These are phyloP conservation scores for Fusarium sacchari DNA, from an alignment of 2,329 filamentous ascomycete genomes.

Conservation along the genomic window DNA sequence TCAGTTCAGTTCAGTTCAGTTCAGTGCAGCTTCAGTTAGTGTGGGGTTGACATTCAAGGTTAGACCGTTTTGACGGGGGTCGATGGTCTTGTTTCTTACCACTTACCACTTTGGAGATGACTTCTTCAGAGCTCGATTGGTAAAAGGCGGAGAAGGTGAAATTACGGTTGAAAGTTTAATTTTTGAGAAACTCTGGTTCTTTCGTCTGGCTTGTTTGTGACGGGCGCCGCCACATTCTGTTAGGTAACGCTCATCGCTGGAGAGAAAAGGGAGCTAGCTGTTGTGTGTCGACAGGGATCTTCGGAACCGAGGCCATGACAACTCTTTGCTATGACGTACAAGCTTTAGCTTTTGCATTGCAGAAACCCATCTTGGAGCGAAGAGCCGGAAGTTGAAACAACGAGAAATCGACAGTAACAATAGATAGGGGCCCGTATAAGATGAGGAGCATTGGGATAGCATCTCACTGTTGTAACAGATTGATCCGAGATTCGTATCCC, in stretches of 20 bases:
- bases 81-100: not conserved
- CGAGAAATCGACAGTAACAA: fast-evolving
- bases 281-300: conserved; percentile 4
- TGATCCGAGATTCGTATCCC: not conserved
- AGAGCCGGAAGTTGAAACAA: not conserved
- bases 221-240: conserved; percentile 12
- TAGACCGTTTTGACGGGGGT: not conserved
- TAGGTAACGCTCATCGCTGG: not conserved
- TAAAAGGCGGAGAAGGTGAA: not conserved
- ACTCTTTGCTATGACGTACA: conserved; percentile 4
- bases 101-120: not conserved
- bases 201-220: not conserved
- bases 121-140: not conserved
- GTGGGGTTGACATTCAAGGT: conserved; percentile 18
- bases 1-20: not conserved
- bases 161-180: not conserved
- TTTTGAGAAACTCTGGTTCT: not conserved
- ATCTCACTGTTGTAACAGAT: not conserved
- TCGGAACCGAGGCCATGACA: conserved; percentile 34
- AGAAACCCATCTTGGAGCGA: not conserved
- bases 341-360: no score
- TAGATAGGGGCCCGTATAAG: fast-evolving
- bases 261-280: not conserved
- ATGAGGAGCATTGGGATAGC: not conserved
- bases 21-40: no score